Conservation (phyloP, 1,284 basidiomycete genomes). For the Puccinia horiana region DNA sequence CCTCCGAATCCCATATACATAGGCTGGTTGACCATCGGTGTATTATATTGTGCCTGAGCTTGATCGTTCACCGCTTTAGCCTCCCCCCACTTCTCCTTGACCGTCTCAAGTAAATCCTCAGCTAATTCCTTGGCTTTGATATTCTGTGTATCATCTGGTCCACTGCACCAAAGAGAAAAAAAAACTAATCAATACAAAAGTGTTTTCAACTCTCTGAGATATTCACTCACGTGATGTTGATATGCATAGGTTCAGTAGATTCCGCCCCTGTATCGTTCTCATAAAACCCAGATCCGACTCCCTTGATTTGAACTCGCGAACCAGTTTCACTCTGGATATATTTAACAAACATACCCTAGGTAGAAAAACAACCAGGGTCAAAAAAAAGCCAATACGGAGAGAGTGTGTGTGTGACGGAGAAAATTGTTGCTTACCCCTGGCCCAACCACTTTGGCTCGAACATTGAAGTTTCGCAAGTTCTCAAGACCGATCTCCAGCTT, state of each 20-base stretch:
- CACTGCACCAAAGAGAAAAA: slow-evolving; percentile 62
- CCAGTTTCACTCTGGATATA: slow-evolving; percentile 96
- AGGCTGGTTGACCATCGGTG: slow-evolving; percentile 39
- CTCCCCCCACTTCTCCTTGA: slow-evolving; percentile 80
- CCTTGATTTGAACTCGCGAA: slow-evolving; percentile 97
- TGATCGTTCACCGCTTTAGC: slow-evolving; percentile 61
- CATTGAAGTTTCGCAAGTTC: slow-evolving; percentile 90
- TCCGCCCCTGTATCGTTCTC: slow-evolving; percentile 91
- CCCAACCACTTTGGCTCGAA: slow-evolving; percentile 94
- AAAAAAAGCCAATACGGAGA: too few relatives aligned
- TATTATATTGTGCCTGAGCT: slow-evolving; percentile 54
- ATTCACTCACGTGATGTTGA: slow-evolving; percentile 76
- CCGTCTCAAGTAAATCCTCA: slow-evolving; percentile 82
- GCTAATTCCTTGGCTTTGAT: slow-evolving; percentile 81
- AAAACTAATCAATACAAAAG: not conserved
- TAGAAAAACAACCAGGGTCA: too few relatives aligned
- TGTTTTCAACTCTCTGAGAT: not conserved
- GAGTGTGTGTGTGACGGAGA: not conserved
- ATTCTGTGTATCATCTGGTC: slow-evolving; percentile 83
- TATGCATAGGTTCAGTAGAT: slow-evolving; percentile 87
- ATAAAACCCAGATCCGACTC: slow-evolving; percentile 88
- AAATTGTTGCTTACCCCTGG: slow-evolving; percentile 69
- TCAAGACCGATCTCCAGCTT: slow-evolving; percentile 85
- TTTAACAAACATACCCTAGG: slow-evolving; percentile 91
- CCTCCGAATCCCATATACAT: slow-evolving; percentile 49